Percentiles rank a stretch among this genome's conserved stretches.
Evolutionary conservation across 73 alveolate species (phyloP).

Genomic region (Loxodes magnus): DNA sequence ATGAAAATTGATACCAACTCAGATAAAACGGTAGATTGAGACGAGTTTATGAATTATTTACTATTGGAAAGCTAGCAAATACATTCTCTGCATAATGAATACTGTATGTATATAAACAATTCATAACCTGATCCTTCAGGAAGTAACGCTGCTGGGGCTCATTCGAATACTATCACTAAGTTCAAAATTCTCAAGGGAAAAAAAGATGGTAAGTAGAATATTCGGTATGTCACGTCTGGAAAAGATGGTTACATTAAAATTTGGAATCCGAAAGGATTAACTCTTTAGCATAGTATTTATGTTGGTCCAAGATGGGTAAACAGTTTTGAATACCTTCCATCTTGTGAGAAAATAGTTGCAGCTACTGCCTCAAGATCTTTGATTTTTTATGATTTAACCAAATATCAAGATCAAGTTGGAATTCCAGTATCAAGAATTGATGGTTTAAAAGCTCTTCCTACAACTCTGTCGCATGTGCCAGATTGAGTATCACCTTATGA

Average conservation of each 20-base stretch:
- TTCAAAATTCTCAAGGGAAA: constrained; percentile 26
- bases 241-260: constrained; percentile 51
- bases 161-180: constrained; percentile 48
- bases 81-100: constrained; percentile 51
- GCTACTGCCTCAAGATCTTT: constrained; percentile 47
- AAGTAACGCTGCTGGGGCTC: constrained; percentile 24
- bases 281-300: constrained; percentile 25
- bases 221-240: constrained; percentile 12
- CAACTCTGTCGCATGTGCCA: constrained; percentile 37
- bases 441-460: constrained; percentile 50
- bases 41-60: constrained; percentile 62
- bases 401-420: constrained; percentile 24
- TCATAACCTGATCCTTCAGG: constrained; percentile 58
- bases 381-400: constrained; percentile 32
- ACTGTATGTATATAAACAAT: constrained; percentile 47
- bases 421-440: constrained; percentile 38
- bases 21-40: constrained; percentile 59
- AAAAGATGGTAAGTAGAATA: constrained; percentile 13
- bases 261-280: constrained; percentile 32
- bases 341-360: constrained; percentile 48
- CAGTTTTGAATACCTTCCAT: constrained; percentile 26
- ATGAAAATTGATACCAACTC: constrained; percentile 69
- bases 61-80: constrained; percentile 53
- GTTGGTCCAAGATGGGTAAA: constrained; percentile 51
- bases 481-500: constrained; percentile 25